phyloP scores from a whole-genome alignment of 805 yeast species.

The Yamadazyma sp. region DNA sequence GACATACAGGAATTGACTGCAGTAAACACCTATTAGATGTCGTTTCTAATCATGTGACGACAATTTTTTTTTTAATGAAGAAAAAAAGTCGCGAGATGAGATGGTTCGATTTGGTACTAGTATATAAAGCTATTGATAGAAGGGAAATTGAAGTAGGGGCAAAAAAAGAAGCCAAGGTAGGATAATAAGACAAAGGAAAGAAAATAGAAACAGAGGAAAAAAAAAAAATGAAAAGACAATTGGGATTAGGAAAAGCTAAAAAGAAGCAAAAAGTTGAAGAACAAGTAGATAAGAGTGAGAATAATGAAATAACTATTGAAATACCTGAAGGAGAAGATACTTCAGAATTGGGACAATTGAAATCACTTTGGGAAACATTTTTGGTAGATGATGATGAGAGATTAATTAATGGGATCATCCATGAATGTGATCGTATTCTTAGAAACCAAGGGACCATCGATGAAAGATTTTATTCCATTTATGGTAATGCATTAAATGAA shows the following conservation, averaged over 20 bases:
- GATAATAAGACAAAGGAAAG: not conserved
- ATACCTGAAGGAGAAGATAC: conserved; percentile 67
- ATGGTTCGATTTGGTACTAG: too few relatives aligned
- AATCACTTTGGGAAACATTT: conserved; percentile 70
- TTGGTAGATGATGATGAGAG: conserved; percentile 52
- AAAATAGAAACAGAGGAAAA: conserved; percentile 16
- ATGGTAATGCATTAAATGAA: conserved; percentile 68
- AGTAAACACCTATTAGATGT: too few relatives aligned
- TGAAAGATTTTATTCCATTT: conserved; percentile 35
- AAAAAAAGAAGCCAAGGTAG: not conserved
- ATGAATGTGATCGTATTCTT: conserved; percentile 82
- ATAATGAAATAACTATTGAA: conserved; percentile 48
- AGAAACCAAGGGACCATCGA: conserved; percentile 34
- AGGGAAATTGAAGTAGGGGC: too few relatives aligned
- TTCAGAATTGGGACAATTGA: conserved; percentile 72
- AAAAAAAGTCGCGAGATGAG: too few relatives aligned
- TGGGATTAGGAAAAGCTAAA: conserved; percentile 44
- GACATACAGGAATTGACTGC: too few relatives aligned
- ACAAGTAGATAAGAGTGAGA: conserved; percentile 15
- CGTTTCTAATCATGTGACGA: too few relatives aligned
- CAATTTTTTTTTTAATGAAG: too few relatives aligned
- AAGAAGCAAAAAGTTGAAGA: conserved; percentile 24
- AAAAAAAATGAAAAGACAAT: conserved; percentile 33
- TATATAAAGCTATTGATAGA: too few relatives aligned
- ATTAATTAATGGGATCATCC: conserved; percentile 79